phyloP scores from a whole-genome alignment of 1,139 yeast genomes.

The Sugiyamaella pinicola region DNA sequence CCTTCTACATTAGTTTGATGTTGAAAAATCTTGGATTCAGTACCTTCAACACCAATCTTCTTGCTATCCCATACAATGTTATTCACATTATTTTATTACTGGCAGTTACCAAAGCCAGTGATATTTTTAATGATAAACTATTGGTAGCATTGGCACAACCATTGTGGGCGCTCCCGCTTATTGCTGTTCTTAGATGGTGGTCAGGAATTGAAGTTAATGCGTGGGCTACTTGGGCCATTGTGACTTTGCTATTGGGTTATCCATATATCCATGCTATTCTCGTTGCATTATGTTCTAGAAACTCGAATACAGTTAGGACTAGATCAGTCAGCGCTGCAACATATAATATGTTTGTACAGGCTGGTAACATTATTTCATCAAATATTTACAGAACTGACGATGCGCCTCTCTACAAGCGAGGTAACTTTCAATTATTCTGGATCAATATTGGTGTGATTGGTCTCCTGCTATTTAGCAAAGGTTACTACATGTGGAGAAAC shows the following conservation, averaged over 20 bases:
- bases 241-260: constrained; percentile 50
- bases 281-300: constrained; percentile 63
- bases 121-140: constrained; percentile 44
- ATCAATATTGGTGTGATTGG: constrained; percentile 41
- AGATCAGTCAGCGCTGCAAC: constrained; percentile 64
- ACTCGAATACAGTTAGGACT: constrained; percentile 59
- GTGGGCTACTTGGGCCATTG: constrained; percentile 48
- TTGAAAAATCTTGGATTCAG: constrained; percentile 56
- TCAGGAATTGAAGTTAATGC: constrained; percentile 46
- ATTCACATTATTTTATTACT: constrained; percentile 48
- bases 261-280: constrained; percentile 55
- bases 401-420: constrained; percentile 58
- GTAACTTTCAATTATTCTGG: constrained; percentile 52
- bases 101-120: constrained; percentile 48
- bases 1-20: constrained; percentile 53
- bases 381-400: constrained; percentile 60
- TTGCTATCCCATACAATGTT: constrained; percentile 54
- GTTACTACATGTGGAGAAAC: constrained; percentile 54
- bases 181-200: constrained; percentile 54
- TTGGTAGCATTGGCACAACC: constrained; percentile 41
- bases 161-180: constrained; percentile 47
- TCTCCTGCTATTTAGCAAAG: constrained; percentile 29
- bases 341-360: constrained; percentile 64
- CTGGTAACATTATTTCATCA: constrained; percentile 53
- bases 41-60: constrained; percentile 55